Evolutionary conservation across 1,284 basidiomycete genomes (phyloP), one percentile per base, ranked within the genome.

Genomic region (Tylopilus orsonianus): DNA sequence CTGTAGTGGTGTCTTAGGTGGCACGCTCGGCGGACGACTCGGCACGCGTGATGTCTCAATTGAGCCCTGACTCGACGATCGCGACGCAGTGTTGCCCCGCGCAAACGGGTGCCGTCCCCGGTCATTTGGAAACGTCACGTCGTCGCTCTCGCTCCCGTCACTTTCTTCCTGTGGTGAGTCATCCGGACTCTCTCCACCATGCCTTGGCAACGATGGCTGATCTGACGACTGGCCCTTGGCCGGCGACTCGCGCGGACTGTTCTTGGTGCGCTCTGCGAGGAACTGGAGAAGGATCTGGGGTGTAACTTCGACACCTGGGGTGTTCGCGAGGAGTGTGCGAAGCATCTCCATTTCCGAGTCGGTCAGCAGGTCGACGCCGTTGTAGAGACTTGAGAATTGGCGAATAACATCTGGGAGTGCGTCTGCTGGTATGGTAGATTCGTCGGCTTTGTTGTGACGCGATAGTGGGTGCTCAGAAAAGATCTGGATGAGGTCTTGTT

Each of bases 331-430:
- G 40, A 90, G 66, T 10, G 67, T 52, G 32, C 77, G 75, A 50
- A 90, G 74, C 69, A 76, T 69, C 16, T 69, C 70, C 57, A 79
- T 75, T 65, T 89, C 87, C 20, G 79, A 73, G 18, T 72, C 69
- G 12, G 72, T 72, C 56, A 87, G 70, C 23, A 90, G 75, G 54
- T 82, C 75, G 23, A 75, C 71, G 8, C 80, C 77, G 52, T 78
- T 72, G 60, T 81, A 80, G 12, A 76, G 66, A 27, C 78, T 71
- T 4, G 81, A 78, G 57, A 85, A 83, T 22, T 77, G 71, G 29
- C 75, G 73, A 32, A 90, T 74, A 23, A 90, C 77, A 57, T 85
- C 81, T 39, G 82, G 75, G 37, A 90, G 76, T n/a, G 77, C 77
- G 55, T 79, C 75, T 30, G 77, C 85, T 13, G 85, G 83, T 52